phyloP scores from a whole-genome alignment of 164 flowering plant species.

The Warburgia ugandensis region DNA sequence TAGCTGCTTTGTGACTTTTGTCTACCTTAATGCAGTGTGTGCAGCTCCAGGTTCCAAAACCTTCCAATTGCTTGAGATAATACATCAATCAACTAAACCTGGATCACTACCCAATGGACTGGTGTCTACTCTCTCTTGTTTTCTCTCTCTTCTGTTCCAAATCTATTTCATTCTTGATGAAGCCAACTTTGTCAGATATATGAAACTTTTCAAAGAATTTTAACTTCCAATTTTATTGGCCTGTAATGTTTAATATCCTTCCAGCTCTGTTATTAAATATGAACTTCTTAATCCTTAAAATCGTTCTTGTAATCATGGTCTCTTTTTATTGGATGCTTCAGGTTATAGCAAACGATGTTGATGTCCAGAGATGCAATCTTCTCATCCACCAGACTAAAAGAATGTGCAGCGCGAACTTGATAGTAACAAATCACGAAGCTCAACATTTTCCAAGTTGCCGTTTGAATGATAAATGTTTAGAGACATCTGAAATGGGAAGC shows the following conservation, averaged over 20 bases:
- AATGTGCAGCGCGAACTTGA: slow-evolving; percentile 95
- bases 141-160: background rate
- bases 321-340: slow-evolving; percentile 22
- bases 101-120: slow-evolving; percentile 79
- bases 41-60: slow-evolving; percentile 99
- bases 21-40: slow-evolving; percentile 69
- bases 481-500: slow-evolving; percentile 21
- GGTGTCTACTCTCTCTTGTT: slow-evolving; percentile 32
- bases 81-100: slow-evolving; percentile 54
- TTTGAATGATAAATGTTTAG: slow-evolving; percentile 21
- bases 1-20: too few species aligned
- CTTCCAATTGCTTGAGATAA: slow-evolving; percentile 91
- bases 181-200: too few species aligned
- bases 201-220: too few species aligned
- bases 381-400: slow-evolving; percentile 97
- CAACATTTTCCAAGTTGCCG: slow-evolving; percentile 92
- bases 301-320: background rate
- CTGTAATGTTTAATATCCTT: too few species aligned
- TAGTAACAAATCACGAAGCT: slow-evolving; percentile 98
- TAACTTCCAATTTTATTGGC: too few species aligned
- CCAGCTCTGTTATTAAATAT: background rate
- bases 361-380: slow-evolving; percentile 90
- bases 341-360: slow-evolving; percentile 96
- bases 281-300: background rate
- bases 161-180: background rate